Base-by-base conservation (phyloP, 2,329 filamentous ascomycete species). In the Ophiostoma australiae region DNA sequence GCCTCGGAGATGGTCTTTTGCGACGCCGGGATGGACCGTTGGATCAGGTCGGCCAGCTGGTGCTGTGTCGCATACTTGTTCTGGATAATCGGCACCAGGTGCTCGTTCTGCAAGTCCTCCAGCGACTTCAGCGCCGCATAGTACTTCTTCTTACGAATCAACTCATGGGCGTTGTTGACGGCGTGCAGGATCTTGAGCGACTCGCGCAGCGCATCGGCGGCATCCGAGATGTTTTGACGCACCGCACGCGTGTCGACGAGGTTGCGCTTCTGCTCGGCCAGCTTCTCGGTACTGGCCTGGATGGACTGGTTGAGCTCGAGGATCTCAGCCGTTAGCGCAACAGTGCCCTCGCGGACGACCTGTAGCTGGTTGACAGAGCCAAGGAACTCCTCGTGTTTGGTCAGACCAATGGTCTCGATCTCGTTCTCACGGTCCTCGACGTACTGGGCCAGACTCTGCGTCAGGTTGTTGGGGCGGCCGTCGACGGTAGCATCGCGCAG, bases 351-450 rank as follows among this genome's bases (percentile, higher is more conserved):
- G 70, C 94, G 90, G 69, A 98, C 93, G 72, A 89, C 87, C 76
- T 98, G 91, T n/a, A 99, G 87, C 78, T 96, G 93, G 77, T 95
- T 96, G 75, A 99, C 93, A 0, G 94, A 97, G 74, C 88, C 89
- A 44, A 98, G 90, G 77, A 99, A 99, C 77, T 97, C 95, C 78
- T 98, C 94, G 77, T 99, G 95, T 77, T 97, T 97, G 13, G 92
- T 94, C 76, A 97, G 89, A 76, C 95, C 97, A 76, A 98, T 96
- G 31, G 88, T 88, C 81, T 99, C 95, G 74, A 99, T 98, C 76
- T 98, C 94, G 17, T 87, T 81, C 79, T 99, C 95, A 73, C 94
- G 90, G 67, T 95, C 92, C 75, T 90, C 89, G 44, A 94, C 92
- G 79, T 97, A 96, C 75, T 90, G 89, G 66, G 89, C 88, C 71